These are phyloP conservation scores for Epichloe scottii DNA, from an alignment of 2,329 filamentous ascomycete genomes.

Conservation along the genomic window DNA sequence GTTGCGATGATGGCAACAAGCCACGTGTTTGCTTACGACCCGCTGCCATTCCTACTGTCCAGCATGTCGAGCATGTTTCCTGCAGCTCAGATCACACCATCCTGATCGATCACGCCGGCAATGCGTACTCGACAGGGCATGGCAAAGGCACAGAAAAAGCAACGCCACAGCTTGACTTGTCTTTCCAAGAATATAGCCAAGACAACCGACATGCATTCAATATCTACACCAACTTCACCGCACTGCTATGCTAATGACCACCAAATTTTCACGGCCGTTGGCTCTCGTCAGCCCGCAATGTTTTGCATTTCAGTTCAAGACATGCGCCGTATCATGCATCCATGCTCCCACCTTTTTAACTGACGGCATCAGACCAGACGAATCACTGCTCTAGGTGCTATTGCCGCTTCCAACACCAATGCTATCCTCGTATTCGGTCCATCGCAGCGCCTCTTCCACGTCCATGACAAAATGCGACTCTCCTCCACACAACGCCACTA, in stretches of 20 bases:
- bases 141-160: conserved; percentile 24
- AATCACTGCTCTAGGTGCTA: neutral
- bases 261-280: neutral
- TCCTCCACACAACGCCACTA: conserved; percentile 73
- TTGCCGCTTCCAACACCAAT: conserved; percentile 15
- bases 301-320: no score
- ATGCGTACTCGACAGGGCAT: conserved; percentile 63
- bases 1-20: conserved; percentile 43
- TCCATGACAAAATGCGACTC: conserved; percentile 65
- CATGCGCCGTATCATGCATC: neutral
- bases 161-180: neutral
- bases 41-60: conserved; percentile 39
- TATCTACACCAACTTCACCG: neutral
- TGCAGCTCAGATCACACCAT: conserved; percentile 57
- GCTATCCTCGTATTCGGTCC: conserved; percentile 61
- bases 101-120: conserved; percentile 46
- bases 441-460: conserved; percentile 70
- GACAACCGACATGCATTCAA: no score
- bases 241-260: neutral
- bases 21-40: conserved; percentile 51
- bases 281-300: no score
- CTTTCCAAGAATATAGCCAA: no score
- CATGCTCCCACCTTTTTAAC: neutral
- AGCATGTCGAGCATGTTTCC: conserved; percentile 28
- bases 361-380: neutral